These are phyloP conservation scores for Citrus glauca DNA, from an alignment of 345 rosid species.

Conservation along the genomic window DNA sequence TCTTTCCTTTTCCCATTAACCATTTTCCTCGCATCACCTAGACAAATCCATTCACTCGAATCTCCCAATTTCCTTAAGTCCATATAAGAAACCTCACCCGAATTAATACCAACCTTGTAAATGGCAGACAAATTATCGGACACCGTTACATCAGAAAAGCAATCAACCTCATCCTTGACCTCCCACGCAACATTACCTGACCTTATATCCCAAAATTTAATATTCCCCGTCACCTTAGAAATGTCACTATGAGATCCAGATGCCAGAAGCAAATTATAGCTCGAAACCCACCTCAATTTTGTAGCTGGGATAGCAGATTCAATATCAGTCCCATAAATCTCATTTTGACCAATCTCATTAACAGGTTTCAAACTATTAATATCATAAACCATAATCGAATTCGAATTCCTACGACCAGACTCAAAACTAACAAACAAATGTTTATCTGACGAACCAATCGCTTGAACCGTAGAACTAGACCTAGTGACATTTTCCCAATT, in stretches of 20 bases:
- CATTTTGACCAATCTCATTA: constrained; percentile 64
- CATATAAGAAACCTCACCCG: constrained; percentile 60
- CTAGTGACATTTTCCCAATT: constrained; percentile 68
- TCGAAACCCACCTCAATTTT: constrained; percentile 69
- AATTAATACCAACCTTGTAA: constrained; percentile 70
- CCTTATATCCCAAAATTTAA: constrained; percentile 80
- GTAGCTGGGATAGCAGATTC: constrained; percentile 82
- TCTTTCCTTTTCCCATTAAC: constrained; percentile 68
- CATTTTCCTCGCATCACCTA: constrained; percentile 53
- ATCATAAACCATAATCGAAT: constrained; percentile 79
- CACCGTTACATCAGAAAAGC: constrained; percentile 76
- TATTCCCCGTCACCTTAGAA: constrained; percentile 66
- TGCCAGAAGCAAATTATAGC: constrained; percentile 63
- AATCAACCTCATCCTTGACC: constrained; percentile 71
- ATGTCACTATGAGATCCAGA: constrained; percentile 90
- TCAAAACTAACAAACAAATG: constrained; percentile 83
- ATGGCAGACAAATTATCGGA: constrained; percentile 64
- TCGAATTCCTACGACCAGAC: constrained; percentile 83
- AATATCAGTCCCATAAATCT: constrained; percentile 71
- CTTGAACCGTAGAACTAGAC: constrained; percentile 83
- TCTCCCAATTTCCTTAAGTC: constrained; percentile 66
- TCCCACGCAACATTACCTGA: constrained; percentile 70
- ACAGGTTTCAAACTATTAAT: constrained; percentile 52
- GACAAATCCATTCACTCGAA: constrained; percentile 57
- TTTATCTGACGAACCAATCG: constrained; percentile 60